Evolutionary conservation across 345 rosid species (phyloP), one percentile per base, ranked within the genome.

Genomic region (Leavenworthia alabamica): DNA sequence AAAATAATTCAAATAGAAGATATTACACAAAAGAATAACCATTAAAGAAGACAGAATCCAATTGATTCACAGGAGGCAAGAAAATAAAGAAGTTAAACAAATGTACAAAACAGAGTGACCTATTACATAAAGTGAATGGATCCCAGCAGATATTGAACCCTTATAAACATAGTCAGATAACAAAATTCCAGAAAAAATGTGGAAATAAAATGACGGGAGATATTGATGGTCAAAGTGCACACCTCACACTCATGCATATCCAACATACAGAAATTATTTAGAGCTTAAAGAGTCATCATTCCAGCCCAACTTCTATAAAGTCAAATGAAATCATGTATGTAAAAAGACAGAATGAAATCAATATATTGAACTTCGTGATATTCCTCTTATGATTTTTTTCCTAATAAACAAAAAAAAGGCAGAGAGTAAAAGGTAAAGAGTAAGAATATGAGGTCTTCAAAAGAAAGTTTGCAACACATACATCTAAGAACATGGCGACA

Each of bases 1-100:
- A 52, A 70, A 43, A 48, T 61, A 27, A 76, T 41, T 56, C 23
- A 74, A 50, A 52, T 40, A 68, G 40, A 35, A 68, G 41, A 66
- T 51, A 35, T 42, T 66, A 56, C 52, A 23, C 48, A 5, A n/a
- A n/a, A 36, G 6, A 37, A 17, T 55, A 46, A 55, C 64, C 42
- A 37, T 46, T 9, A 39, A 55, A 37, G 51, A 29, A 54, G 11
- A 62, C 45, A 39, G 16, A 36, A 45, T 37, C 51, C 36, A 39
- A 26, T 48, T 28, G 17, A 70, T 19, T 13, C 14, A 44, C 56
- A 44, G 3, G 43, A 53, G 39, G 50, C 32, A 9, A 32, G 46
- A 51, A 57, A 50, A 46, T 15, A 61, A 71, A 32, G 37, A 42
- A 14, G 56, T 15, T 62, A 65, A 67, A 24, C 11, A 56, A n/a